These are phyloP conservation scores for Rasamsonia emersonii DNA, from an alignment of 2,329 filamentous ascomycete species.

Conservation along the genomic window DNA sequence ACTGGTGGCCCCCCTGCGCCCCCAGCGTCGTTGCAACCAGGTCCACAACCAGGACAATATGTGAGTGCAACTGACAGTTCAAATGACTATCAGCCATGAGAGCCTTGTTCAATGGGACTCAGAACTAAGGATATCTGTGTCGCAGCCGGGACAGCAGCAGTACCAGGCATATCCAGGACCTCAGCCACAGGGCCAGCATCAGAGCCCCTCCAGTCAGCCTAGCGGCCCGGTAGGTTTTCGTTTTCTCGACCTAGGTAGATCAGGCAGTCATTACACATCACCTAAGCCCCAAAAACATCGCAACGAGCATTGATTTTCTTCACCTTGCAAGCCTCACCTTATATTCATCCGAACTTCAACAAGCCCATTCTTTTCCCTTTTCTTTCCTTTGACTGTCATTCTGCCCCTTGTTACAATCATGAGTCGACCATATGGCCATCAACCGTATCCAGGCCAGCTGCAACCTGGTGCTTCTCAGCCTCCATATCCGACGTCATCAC, in stretches of 20 bases:
- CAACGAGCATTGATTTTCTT: too few relatives aligned
- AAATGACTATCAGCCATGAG: too few relatives aligned
- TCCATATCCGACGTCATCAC: slow-evolving; percentile 25
- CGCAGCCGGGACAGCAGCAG: slow-evolving; percentile 15
- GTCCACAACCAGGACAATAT: slow-evolving; percentile 35
- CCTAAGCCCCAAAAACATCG: too few relatives aligned
- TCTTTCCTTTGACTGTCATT: slow-evolving; percentile 4
- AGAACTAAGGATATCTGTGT: too few relatives aligned
- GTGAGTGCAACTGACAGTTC: too few relatives aligned
- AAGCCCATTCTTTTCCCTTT: slow-evolving; percentile 8
- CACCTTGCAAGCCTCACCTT: too few relatives aligned
- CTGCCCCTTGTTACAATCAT: slow-evolving; percentile 17
- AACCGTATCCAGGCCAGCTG: slow-evolving; percentile 28
- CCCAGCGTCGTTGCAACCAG: slow-evolving; percentile 23
- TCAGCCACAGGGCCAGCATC: slow-evolving; percentile 14
- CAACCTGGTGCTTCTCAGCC: too few relatives aligned
- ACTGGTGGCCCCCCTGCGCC: slow-evolving; percentile 28
- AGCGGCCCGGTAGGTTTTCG: slow-evolving; percentile 28
- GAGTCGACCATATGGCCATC: slow-evolving; percentile 29
- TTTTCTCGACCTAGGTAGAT: slow-evolving; percentile 6
- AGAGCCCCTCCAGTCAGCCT: slow-evolving; percentile 12
- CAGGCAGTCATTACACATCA: too few relatives aligned
- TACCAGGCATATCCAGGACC: slow-evolving; percentile 49
- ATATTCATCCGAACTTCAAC: slow-evolving; percentile 10
- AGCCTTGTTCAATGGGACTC: too few relatives aligned